Conservation (phyloP, 108 stramenopile species). For the Skeletonema potamos region DNA sequence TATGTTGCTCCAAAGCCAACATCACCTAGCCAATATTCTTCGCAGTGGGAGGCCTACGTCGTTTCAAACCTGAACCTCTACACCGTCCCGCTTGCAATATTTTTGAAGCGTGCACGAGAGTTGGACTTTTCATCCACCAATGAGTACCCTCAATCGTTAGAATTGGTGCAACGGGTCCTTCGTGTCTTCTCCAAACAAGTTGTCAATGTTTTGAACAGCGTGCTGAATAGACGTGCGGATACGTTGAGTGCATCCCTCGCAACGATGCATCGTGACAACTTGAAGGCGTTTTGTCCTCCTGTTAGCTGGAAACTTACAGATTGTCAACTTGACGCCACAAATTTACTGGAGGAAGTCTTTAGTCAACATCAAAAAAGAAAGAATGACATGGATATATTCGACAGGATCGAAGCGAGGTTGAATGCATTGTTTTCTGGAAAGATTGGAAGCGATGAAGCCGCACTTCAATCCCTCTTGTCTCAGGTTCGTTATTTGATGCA, state of each 20-base stretch:
- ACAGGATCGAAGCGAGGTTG: slow-evolving; percentile 53
- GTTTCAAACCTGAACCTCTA: slow-evolving; percentile 80
- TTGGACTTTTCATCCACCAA: slow-evolving; percentile 74
- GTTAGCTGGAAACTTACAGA: slow-evolving; percentile 47
- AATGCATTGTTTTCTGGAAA: slow-evolving; percentile 56
- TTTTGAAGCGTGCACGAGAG: slow-evolving; percentile 87
- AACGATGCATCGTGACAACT: slow-evolving; percentile 48
- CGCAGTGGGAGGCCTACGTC: slow-evolving; percentile 80
- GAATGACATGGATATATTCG: slow-evolving; percentile 56
- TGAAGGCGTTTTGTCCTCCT: slow-evolving; percentile 67
- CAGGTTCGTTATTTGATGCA: slow-evolving; percentile 64
- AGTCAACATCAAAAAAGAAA: slow-evolving; percentile 71
- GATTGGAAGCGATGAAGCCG: slow-evolving; percentile 52
- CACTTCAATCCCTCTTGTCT: slow-evolving; percentile 43
- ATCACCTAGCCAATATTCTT: slow-evolving; percentile 56
- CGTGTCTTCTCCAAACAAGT: slow-evolving; percentile 75
- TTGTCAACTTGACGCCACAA: slow-evolving; percentile 69
- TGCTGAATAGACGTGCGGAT: slow-evolving; percentile 39
- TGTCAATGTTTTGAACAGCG: slow-evolving; percentile 58
- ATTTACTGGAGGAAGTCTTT: slow-evolving; percentile 82
- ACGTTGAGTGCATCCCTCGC: slow-evolving; percentile 40
- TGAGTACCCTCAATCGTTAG: slow-evolving; percentile 53
- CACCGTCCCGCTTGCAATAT: slow-evolving; percentile 80
- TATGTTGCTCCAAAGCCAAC: slow-evolving; percentile 51
- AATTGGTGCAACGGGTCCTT: slow-evolving; percentile 66